These are phyloP conservation scores for Sclerotinia glacialis DNA, from an alignment of 2,329 filamentous ascomycete species.

Conservation along the genomic window DNA sequence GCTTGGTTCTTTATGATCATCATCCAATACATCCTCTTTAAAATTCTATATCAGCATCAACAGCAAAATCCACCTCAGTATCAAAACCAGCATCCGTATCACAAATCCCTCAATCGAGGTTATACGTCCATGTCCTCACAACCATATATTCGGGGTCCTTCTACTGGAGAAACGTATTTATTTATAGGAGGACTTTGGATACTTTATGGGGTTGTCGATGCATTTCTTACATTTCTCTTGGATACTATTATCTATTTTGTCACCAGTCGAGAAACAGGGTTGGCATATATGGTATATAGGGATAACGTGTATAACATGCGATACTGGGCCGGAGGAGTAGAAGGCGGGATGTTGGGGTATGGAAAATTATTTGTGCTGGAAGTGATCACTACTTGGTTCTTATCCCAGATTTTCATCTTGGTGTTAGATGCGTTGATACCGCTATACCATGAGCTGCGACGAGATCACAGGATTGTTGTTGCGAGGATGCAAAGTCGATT, in stretches of 20 bases:
- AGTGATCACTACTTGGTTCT: not conserved
- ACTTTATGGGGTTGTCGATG: not conserved
- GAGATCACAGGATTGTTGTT: not conserved
- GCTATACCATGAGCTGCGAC: not conserved
- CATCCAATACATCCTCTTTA: slow-evolving; percentile 13
- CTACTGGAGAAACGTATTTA: not conserved
- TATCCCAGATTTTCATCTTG: slow-evolving; percentile 3
- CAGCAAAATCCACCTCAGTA: not conserved
- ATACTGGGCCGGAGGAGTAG: not conserved
- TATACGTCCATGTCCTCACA: not conserved
- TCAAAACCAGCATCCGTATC: not conserved
- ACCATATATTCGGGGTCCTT: not conserved
- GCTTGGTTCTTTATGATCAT: slow-evolving; percentile 15
- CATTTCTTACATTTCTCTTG: not conserved
- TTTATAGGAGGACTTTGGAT: not conserved
- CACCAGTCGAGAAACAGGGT: not conserved
- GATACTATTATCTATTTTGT: not conserved
- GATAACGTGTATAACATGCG: not conserved
- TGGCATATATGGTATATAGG: not conserved
- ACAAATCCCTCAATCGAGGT: not conserved
- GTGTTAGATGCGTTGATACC: slow-evolving; percentile 2
- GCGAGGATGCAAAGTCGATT: not conserved
- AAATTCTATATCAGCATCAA: not conserved
- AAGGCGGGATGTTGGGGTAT: not conserved
- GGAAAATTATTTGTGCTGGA: not conserved